These are phyloP conservation scores for Dioszegia crocea DNA, from an alignment of 768 basidiomycete genomes.

Conservation along the genomic window DNA sequence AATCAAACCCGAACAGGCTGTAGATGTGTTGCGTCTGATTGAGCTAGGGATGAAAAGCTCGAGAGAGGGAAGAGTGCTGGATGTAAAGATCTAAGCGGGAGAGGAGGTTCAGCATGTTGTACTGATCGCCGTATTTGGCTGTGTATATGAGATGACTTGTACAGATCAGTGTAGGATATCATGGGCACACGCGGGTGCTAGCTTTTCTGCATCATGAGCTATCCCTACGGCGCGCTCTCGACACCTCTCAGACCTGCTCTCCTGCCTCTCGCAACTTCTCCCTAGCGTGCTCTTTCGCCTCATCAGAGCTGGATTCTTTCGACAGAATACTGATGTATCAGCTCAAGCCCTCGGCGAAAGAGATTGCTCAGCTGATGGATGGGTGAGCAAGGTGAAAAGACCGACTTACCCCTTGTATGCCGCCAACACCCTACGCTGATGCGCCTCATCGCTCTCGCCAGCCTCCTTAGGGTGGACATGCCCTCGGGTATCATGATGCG, in stretches of 20 bases:
- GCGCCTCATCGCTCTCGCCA: conserved; percentile 2
- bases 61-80: conserved; percentile 54
- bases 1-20: conserved; percentile 72
- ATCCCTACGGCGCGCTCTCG: neutral
- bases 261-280: conserved; percentile 18
- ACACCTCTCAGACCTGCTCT: neutral
- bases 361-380: neutral
- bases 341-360: neutral
- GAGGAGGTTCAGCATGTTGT: too few relatives aligned
- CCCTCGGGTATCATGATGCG: conserved; percentile 1
- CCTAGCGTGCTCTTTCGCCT: conserved; percentile 25
- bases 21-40: conserved; percentile 68
- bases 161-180: too few relatives aligned
- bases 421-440: neutral
- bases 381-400: too few relatives aligned
- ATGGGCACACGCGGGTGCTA: too few relatives aligned
- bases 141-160: too few relatives aligned
- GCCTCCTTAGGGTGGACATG: neutral
- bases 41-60: conserved; percentile 69
- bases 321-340: conserved; percentile 6
- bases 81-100: neutral
- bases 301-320: conserved; percentile 9
- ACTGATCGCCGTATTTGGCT: too few relatives aligned
- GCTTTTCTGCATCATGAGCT: neutral
- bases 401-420: conserved; percentile 5